Conservation (phyloP, 192 early-diverging fungal species). For the Borealophlyctis nickersoniae region DNA sequence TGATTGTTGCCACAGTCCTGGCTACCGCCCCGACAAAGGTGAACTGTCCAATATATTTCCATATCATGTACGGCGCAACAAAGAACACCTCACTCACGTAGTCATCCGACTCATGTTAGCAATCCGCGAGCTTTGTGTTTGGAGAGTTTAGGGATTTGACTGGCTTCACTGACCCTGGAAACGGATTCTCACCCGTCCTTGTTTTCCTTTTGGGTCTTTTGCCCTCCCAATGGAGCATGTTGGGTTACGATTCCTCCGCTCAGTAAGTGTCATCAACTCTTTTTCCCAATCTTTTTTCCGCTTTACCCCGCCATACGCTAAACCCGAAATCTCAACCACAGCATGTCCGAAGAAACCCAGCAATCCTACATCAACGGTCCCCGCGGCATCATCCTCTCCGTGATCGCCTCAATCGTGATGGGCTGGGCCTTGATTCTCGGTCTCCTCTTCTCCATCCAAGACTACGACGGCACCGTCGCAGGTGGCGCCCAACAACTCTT, state of each 20-base stretch:
- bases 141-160: constrained; percentile 28
- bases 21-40: constrained; percentile 27
- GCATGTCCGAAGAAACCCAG: constrained; percentile 49
- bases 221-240: constrained; percentile 36
- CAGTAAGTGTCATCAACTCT: too few species aligned
- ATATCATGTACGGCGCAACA: neutral
- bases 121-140: constrained; percentile 28
- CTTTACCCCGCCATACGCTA: too few species aligned
- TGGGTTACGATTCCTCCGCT: too few species aligned
- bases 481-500: constrained; percentile 10
- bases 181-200: constrained; percentile 26
- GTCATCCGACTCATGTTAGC: constrained; percentile 8
- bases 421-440: constrained; percentile 41
- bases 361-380: constrained; percentile 37
- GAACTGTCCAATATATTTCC: constrained; percentile 4
- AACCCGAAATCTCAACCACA: too few species aligned
- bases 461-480: constrained; percentile 18
- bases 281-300: too few species aligned
- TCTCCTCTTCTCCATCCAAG: constrained; percentile 30
- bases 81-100: neutral
- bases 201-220: constrained; percentile 42
- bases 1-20: constrained; percentile 42
- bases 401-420: constrained; percentile 31
- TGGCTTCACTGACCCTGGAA: constrained; percentile 27
- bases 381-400: constrained; percentile 34